These are phyloP conservation scores for Colletotrichum limetticola DNA, from an alignment of 2,329 filamentous ascomycete genomes.

Conservation along the genomic window DNA sequence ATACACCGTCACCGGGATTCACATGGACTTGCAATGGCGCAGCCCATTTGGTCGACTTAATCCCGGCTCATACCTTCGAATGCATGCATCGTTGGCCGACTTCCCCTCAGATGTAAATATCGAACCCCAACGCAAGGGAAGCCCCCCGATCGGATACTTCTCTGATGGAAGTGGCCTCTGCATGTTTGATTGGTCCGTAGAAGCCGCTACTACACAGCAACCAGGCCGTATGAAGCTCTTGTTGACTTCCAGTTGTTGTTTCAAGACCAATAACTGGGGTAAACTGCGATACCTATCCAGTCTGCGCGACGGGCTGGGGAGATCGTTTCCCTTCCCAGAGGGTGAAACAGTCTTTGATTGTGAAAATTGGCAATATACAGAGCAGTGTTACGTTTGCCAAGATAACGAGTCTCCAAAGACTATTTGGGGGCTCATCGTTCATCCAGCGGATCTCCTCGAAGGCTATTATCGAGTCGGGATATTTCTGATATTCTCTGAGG, in stretches of 20 bases:
- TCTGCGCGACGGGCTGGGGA: not conserved
- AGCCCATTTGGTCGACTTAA: not conserved
- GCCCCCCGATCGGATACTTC: not conserved
- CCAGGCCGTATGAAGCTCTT: not conserved
- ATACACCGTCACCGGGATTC: not conserved
- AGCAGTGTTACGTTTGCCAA: too few species aligned
- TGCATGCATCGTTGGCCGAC: not conserved
- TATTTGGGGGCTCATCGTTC: not conserved
- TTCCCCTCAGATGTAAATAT: not conserved
- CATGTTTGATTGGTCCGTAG: constrained; percentile 5
- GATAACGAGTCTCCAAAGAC: not conserved
- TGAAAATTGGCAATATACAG: too few species aligned
- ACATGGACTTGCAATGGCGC: not conserved
- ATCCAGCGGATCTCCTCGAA: not conserved
- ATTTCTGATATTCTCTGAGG: not conserved
- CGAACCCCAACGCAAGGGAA: not conserved
- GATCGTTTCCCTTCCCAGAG: not conserved
- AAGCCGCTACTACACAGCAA: not conserved
- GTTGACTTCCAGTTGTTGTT: not conserved
- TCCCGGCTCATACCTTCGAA: not conserved
- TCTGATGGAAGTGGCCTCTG: not conserved
- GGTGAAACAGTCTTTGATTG: not conserved
- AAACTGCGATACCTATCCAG: not conserved
- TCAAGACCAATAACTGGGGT: not conserved
- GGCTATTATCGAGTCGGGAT: not conserved